A percentile compares a stretch with the other conserved stretches of the same genome.
Conservation (phyloP, 805 yeast genomes). For the Yamadazyma akitaensis region DNA sequence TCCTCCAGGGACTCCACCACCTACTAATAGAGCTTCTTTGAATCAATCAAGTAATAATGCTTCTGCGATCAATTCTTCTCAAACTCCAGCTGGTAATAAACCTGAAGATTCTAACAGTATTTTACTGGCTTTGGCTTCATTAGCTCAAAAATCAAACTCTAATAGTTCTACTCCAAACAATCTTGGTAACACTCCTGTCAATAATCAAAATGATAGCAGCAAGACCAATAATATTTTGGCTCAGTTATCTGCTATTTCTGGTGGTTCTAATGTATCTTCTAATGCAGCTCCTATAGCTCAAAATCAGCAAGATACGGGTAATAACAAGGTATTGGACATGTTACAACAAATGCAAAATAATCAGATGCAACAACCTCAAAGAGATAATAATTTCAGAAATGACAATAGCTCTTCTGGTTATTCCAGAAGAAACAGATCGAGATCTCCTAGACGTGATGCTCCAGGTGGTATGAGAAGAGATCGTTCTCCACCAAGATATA, state of each 20-base stretch:
- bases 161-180: conserved; percentile 25
- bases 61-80: conserved; percentile 7
- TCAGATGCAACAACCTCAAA: conserved; percentile 11
- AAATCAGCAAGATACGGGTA: conserved; percentile 15
- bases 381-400: conserved; percentile 18
- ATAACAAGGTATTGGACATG: conserved; percentile 45
- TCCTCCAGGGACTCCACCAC: conserved; percentile 66
- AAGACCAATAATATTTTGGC: conserved; percentile 41
- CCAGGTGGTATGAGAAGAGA: conserved; percentile 24
- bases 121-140: conserved; percentile 65
- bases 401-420: conserved; percentile 25
- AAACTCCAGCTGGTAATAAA: conserved; percentile 7
- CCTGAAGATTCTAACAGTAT: conserved; percentile 57
- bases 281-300: conserved; percentile 13
- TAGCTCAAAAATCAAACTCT: conserved; percentile 45
- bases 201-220: background rate
- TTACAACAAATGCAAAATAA: conserved; percentile 48
- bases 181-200: conserved; percentile 20
- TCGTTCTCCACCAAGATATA: conserved; percentile 26
- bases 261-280: conserved; percentile 16
- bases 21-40: conserved; percentile 1
- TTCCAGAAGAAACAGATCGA: conserved; percentile 50
- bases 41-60: conserved; percentile 7
- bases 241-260: conserved; percentile 41
- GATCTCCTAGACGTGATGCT: conserved; percentile 44